These are phyloP conservation scores for Suillus tomentosus DNA, from an alignment of 768 basidiomycete genomes.

Conservation along the genomic window DNA sequence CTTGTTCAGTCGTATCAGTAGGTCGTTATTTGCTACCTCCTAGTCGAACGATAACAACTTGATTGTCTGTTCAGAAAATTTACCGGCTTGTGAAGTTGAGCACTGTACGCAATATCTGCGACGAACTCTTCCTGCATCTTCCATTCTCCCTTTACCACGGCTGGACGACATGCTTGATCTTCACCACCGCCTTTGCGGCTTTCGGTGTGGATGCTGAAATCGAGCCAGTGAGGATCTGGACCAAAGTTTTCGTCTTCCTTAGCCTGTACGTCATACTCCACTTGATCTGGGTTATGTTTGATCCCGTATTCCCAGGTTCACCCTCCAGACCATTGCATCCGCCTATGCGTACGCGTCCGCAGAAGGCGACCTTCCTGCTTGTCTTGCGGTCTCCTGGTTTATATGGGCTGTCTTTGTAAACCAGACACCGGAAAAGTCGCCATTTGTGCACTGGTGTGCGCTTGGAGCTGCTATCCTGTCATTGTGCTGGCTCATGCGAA, in stretches of 20 bases:
- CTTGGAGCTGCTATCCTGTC: slow-evolving; percentile 64
- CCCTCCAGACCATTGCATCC: slow-evolving; percentile 59
- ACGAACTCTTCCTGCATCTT: slow-evolving; percentile 70
- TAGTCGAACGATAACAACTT: slow-evolving; percentile 35
- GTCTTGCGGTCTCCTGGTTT: slow-evolving; percentile 66
- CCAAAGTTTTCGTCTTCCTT: slow-evolving; percentile 63
- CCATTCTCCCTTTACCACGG: slow-evolving; percentile 75
- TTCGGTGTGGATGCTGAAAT: slow-evolving; percentile 59
- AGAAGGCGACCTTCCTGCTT: slow-evolving; percentile 69
- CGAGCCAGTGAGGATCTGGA: slow-evolving; percentile 56
- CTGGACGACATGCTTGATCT: slow-evolving; percentile 53
- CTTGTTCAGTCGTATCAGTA: slow-evolving; percentile 55
- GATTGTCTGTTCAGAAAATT: slow-evolving; percentile 48
- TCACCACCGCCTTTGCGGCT: slow-evolving; percentile 59
- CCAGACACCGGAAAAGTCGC: slow-evolving; percentile 42
- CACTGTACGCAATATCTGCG: slow-evolving; percentile 47
- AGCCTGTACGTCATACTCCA: slow-evolving; percentile 42
- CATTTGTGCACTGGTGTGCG: slow-evolving; percentile 69
- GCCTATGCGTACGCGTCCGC: slow-evolving; percentile 66
- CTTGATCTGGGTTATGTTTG: background rate
- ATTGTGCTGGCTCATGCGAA: slow-evolving; percentile 64
- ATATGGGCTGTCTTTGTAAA: slow-evolving; percentile 66
- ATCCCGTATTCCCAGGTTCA: slow-evolving; percentile 36
- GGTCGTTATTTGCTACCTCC: slow-evolving; percentile 17
- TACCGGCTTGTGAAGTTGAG: slow-evolving; percentile 67